Conservation (phyloP, 164 flowering plant species). For the Stephania yunnanensis region DNA sequence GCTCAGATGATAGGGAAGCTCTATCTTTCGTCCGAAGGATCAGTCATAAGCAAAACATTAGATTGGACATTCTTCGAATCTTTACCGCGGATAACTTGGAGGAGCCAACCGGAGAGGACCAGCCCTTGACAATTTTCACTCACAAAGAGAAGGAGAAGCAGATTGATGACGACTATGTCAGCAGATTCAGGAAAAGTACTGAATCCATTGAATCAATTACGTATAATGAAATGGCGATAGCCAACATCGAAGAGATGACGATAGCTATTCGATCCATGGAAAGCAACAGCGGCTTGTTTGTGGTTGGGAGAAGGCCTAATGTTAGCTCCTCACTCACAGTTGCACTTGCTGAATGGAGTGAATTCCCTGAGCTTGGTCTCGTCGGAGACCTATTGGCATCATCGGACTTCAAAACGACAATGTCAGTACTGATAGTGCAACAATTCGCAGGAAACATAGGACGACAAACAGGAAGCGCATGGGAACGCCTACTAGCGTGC, state of each 20-base stretch:
- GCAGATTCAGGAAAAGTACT: slow-evolving; percentile 12
- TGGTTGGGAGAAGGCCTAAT: slow-evolving; percentile 30
- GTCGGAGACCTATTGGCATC: slow-evolving; percentile 33
- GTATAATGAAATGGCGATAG: slow-evolving; percentile 21
- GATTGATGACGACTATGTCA: slow-evolving; percentile 22
- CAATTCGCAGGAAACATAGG: slow-evolving; percentile 20
- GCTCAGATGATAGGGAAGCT: slow-evolving; percentile 37
- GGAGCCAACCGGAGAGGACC: slow-evolving; percentile 2
- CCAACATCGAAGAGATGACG: slow-evolving; percentile 25
- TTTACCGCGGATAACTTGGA: slow-evolving; percentile 5
- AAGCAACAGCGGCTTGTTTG: slow-evolving; percentile 18
- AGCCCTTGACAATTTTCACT: slow-evolving; percentile 8
- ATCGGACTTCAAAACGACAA: slow-evolving; percentile 23
- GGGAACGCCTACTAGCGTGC: slow-evolving; percentile 17
- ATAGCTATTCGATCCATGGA: slow-evolving; percentile 20
- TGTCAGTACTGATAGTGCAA: slow-evolving; percentile 34
- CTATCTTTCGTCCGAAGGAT: slow-evolving; percentile 25
- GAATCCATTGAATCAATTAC: slow-evolving; percentile 4
- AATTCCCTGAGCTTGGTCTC: slow-evolving; percentile 32
- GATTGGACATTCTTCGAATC: slow-evolving; percentile 25
- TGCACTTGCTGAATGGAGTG: slow-evolving; percentile 33
- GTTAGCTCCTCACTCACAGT: slow-evolving; percentile 21
- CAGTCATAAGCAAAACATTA: slow-evolving; percentile 16
- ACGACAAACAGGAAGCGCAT: not conserved
- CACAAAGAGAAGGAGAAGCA: slow-evolving; percentile 20